Conservation (phyloP, 345 rosid species). For the Clarkia xantiana region DNA sequence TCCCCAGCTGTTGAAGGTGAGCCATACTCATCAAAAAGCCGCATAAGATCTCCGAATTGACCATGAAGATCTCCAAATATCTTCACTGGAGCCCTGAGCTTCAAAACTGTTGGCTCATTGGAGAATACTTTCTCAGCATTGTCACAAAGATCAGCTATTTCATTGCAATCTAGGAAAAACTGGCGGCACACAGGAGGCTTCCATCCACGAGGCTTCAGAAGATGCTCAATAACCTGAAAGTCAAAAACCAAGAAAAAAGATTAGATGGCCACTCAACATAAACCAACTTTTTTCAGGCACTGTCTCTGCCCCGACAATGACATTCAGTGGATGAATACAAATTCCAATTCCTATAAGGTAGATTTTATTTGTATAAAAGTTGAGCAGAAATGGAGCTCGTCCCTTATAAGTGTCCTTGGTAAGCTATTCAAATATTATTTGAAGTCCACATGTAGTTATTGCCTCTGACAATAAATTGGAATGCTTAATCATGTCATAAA, state of each 20-base stretch:
- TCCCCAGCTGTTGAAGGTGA: constrained; percentile 99
- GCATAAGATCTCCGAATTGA: constrained; percentile 99
- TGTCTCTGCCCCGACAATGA: background rate
- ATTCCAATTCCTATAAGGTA: too few relatives aligned
- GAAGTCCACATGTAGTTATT: too few relatives aligned
- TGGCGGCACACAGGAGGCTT: constrained; percentile 92
- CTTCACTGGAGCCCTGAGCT: constrained; percentile 79
- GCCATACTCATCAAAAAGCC: constrained; percentile 96
- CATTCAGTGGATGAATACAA: too few relatives aligned
- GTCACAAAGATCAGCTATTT: constrained; percentile 90
- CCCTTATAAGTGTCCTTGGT: too few relatives aligned
- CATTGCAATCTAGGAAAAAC: constrained; percentile 92
- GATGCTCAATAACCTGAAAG: constrained; percentile 66
- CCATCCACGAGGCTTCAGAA: constrained; percentile 95
- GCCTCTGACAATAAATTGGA: background rate
- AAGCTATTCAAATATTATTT: too few relatives aligned
- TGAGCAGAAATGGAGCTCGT: background rate
- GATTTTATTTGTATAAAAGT: too few relatives aligned
- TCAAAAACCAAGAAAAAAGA: background rate
- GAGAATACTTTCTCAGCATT: constrained; percentile 74
- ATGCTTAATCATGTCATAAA: background rate
- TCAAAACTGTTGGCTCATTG: constrained; percentile 76
- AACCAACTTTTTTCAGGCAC: background rate
- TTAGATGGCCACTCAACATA: background rate
- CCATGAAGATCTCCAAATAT: constrained; percentile 98